Percentiles rank a stretch among this genome's conserved stretches.
Conservation (phyloP, 2,329 filamentous ascomycete genomes). For the Aureobasidium musti region DNA sequence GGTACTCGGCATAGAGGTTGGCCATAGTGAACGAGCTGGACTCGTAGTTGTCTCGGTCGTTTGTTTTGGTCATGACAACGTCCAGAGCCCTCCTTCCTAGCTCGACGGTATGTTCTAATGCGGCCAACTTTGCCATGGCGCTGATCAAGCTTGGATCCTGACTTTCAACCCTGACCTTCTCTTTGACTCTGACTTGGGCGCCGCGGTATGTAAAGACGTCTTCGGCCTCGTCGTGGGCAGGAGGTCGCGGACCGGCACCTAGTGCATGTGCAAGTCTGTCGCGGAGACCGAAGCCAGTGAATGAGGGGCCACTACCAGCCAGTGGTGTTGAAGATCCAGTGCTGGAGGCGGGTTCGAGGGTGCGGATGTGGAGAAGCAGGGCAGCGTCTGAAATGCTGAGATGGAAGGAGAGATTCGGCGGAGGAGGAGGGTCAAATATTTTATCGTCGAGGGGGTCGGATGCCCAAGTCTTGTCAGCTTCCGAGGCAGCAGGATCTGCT, state of each 20-base stretch:
- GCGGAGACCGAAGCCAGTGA: slow-evolving; percentile 60
- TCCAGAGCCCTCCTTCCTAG: slow-evolving; percentile 71
- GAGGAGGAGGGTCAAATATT: slow-evolving; percentile 62
- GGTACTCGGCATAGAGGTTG: slow-evolving; percentile 60
- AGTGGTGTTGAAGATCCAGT: slow-evolving; percentile 42
- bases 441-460: slow-evolving; percentile 58
- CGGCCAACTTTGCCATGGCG: slow-evolving; percentile 78
- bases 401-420: slow-evolving; percentile 71
- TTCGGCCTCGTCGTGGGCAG: slow-evolving; percentile 66
- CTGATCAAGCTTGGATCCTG: slow-evolving; percentile 86
- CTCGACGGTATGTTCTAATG: slow-evolving; percentile 71
- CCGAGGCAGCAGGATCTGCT: slow-evolving; percentile 48
- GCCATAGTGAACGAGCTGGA: slow-evolving; percentile 33
- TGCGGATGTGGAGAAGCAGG: slow-evolving; percentile 64
- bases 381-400: slow-evolving; percentile 55
- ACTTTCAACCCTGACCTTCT: slow-evolving; percentile 86
- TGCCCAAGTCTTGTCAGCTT: slow-evolving; percentile 57
- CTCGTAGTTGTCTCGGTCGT: slow-evolving; percentile 32
- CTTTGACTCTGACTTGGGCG: slow-evolving; percentile 78
- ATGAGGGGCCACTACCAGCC: slow-evolving; percentile 38
- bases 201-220: slow-evolving; percentile 69
- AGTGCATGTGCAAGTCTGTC: slow-evolving; percentile 52
- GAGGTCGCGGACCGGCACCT: slow-evolving; percentile 39
- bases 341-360: slow-evolving; percentile 57
- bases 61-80: slow-evolving; percentile 72